Percentiles rank a stretch among this genome's conserved stretches.
These are phyloP conservation scores for Aspergillus fructus DNA, from an alignment of 2,329 filamentous ascomycete species.

Conservation along the genomic window DNA sequence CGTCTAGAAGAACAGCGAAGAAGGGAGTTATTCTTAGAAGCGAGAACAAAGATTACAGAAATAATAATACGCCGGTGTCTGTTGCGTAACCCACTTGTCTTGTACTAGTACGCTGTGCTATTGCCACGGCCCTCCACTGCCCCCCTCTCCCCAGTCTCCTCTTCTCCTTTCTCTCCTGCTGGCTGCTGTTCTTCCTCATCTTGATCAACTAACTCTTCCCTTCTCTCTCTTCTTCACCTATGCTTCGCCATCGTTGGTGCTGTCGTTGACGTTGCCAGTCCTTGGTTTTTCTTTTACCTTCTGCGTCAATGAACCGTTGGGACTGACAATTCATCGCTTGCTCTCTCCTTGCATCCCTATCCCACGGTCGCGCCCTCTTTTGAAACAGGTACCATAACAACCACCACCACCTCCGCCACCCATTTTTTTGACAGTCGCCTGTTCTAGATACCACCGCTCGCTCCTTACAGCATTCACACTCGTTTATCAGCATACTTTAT, in stretches of 20 bases:
- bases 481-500: constrained; percentile 21
- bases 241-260: constrained; percentile 26
- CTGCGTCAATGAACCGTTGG: constrained; percentile 28
- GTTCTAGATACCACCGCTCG: constrained; percentile 26
- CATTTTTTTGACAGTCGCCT: constrained; percentile 12
- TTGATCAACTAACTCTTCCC: neutral
- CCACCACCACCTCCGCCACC: constrained; percentile 9
- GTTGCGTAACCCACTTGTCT: constrained; percentile 1
- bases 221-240: constrained; percentile 6
- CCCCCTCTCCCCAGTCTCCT: neutral
- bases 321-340: constrained; percentile 20
- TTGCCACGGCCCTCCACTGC: constrained; percentile 2
- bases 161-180: neutral
- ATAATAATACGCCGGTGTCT: neutral
- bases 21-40: constrained; percentile 6
- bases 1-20: neutral
- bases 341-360: constrained; percentile 21
- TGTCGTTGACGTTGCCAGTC: constrained; percentile 30
- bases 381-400: constrained; percentile 16
- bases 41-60: constrained; percentile 4
- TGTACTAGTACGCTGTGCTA: neutral
- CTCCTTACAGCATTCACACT: constrained; percentile 26
- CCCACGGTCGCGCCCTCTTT: constrained; percentile 23
- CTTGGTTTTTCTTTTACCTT: constrained; percentile 16
- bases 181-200: too few relatives aligned